phyloP scores from a whole-genome alignment of 2,329 filamentous ascomycete species.

The Sordariomycetes sp. region DNA sequence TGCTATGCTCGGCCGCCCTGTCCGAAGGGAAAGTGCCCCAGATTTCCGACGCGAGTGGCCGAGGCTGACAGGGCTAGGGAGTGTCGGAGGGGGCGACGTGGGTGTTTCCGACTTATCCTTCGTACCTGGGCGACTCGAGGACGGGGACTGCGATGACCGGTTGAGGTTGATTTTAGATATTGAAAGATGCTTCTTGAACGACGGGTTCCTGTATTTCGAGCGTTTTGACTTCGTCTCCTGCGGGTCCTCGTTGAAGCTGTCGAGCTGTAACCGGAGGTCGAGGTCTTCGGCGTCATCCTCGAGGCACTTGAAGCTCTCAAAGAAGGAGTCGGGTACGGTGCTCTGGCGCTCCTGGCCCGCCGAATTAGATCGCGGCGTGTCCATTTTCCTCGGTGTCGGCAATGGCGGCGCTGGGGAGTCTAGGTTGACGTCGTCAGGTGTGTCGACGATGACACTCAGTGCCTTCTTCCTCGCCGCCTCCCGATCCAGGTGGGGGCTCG shows the following conservation, averaged over 20 bases:
- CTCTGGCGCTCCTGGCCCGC: neutral
- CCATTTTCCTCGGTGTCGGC: slow-evolving; percentile 14
- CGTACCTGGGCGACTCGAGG: slow-evolving; percentile 28
- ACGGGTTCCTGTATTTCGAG: slow-evolving; percentile 21
- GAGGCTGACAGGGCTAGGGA: slow-evolving; percentile 11
- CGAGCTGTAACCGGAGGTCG: slow-evolving; percentile 51
- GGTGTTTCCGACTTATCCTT: slow-evolving; percentile 22
- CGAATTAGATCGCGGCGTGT: neutral
- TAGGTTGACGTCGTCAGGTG: slow-evolving; percentile 3
- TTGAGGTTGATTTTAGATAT: slow-evolving; percentile 53
- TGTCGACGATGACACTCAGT: slow-evolving; percentile 18
- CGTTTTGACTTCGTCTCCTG: slow-evolving; percentile 8
- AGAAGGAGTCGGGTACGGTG: slow-evolving; percentile 36
- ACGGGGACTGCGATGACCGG: slow-evolving; percentile 32
- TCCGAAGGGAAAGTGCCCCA: slow-evolving; percentile 40
- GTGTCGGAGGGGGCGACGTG: slow-evolving; percentile 10
- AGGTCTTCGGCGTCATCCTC: slow-evolving; percentile 55
- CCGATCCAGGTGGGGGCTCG: neutral
- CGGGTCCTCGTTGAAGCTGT: slow-evolving; percentile 45
- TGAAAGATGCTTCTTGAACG: slow-evolving; percentile 60
- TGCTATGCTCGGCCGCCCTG: slow-evolving; percentile 17
- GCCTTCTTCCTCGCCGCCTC: neutral
- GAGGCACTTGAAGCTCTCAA: slow-evolving; percentile 60
- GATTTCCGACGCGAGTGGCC: slow-evolving; percentile 35
- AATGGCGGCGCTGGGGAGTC: slow-evolving; percentile 11